Conservation (phyloP, 352 stramenopile species). For the Phytophthora aleatoria region DNA sequence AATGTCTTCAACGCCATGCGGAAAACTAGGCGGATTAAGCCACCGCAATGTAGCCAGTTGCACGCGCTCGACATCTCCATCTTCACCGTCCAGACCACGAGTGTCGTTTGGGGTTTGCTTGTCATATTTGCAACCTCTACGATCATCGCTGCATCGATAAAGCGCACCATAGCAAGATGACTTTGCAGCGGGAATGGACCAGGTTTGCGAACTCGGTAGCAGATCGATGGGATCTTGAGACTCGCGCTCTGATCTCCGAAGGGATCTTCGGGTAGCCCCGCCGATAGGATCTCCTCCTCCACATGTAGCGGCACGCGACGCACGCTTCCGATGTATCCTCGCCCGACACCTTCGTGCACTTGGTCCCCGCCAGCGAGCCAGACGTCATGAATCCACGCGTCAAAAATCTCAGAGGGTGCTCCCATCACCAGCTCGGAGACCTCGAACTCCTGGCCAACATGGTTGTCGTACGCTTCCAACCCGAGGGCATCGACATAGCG, state of each 20-base stretch:
- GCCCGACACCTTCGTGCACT: slow-evolving; percentile 39
- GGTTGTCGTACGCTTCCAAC: slow-evolving; percentile 44
- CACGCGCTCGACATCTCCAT: slow-evolving; percentile 25
- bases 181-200: slow-evolving; percentile 47
- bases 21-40: slow-evolving; percentile 38
- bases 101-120: slow-evolving; percentile 29
- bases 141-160: slow-evolving; percentile 36
- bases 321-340: slow-evolving; percentile 48
- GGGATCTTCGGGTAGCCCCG: slow-evolving; percentile 39
- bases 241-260: slow-evolving; percentile 10
- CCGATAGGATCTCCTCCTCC: slow-evolving; percentile 63
- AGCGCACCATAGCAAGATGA: slow-evolving; percentile 58
- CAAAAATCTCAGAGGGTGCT: slow-evolving; percentile 41
- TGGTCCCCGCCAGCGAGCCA: slow-evolving; percentile 46
- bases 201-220: slow-evolving; percentile 55
- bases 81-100: slow-evolving; percentile 53
- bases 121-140: not conserved
- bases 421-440: slow-evolving; percentile 46
- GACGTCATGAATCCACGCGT: slow-evolving; percentile 54
- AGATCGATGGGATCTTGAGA: slow-evolving; percentile 47
- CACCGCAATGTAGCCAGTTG: slow-evolving; percentile 40
- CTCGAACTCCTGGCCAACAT: slow-evolving; percentile 55
- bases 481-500: slow-evolving; percentile 45
- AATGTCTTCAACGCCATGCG: slow-evolving; percentile 37
- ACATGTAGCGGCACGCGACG: slow-evolving; percentile 54